Conservation (phyloP, 2,329 filamentous ascomycete genomes). For the Penicillium sp. region DNA sequence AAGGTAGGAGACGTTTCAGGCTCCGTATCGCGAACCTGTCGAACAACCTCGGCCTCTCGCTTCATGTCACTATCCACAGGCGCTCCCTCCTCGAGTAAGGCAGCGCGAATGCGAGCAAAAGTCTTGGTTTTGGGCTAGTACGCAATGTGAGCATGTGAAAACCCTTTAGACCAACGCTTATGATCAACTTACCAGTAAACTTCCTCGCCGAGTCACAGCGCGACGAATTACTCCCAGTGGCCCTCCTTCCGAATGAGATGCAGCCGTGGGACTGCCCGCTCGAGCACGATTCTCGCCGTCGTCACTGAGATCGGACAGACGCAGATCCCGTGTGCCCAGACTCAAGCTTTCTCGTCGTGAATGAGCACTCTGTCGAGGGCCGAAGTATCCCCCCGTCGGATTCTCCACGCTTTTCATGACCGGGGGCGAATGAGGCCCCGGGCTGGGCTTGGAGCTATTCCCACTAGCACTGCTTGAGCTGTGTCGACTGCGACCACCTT, state of each 20-base stretch:
- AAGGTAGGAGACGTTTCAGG: constrained; percentile 45
- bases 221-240: constrained; percentile 73
- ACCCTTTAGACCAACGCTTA: background rate
- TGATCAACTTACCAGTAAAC: constrained; percentile 63
- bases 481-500: constrained; percentile 56
- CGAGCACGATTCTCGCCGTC: constrained; percentile 56
- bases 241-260: constrained; percentile 44
- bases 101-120: constrained; percentile 87
- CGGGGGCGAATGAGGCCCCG: constrained; percentile 72
- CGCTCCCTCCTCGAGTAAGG: constrained; percentile 77
- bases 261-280: constrained; percentile 33
- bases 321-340: constrained; percentile 80
- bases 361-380: constrained; percentile 43
- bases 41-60: constrained; percentile 89
- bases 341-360: constrained; percentile 81
- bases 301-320: constrained; percentile 73
- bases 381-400: constrained; percentile 50
- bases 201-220: constrained; percentile 78
- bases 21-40: constrained; percentile 88
- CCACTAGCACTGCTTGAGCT: constrained; percentile 65
- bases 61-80: constrained; percentile 84
- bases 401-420: constrained; percentile 52
- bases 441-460: constrained; percentile 62
- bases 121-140: constrained; percentile 86
- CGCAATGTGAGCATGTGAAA: background rate